phyloP scores from a whole-genome alignment of 2,329 filamentous ascomycete species.

The Gremmenia infestans region DNA sequence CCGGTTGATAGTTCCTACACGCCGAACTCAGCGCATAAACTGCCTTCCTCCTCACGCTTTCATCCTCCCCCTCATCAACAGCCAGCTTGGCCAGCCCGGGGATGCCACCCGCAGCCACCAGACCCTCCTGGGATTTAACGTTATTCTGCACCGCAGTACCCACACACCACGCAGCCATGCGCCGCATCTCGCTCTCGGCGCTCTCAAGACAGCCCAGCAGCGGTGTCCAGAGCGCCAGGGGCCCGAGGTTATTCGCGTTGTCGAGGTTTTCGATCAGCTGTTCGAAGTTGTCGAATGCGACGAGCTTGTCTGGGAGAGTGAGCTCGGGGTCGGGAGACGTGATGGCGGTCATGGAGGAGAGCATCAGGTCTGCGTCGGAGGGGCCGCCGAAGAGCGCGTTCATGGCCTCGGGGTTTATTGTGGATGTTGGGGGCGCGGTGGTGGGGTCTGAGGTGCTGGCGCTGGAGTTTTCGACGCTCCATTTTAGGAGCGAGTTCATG shows the following conservation, averaged over 20 bases:
- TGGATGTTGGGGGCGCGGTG: constrained; percentile 26
- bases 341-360: constrained; percentile 73
- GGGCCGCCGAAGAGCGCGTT: constrained; percentile 75
- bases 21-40: constrained; percentile 83
- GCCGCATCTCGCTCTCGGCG: constrained; percentile 66
- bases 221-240: constrained; percentile 75
- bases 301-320: constrained; percentile 68
- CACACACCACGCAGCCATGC: constrained; percentile 89
- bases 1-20: constrained; percentile 84
- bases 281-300: constrained; percentile 92
- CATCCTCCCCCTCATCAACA: constrained; percentile 52
- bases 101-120: constrained; percentile 60
- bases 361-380: constrained; percentile 90
- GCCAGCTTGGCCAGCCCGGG: constrained; percentile 63
- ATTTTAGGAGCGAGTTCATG: constrained; percentile 33
- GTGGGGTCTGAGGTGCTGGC: constrained; percentile 29
- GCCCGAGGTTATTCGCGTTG: constrained; percentile 91
- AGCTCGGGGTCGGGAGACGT: constrained; percentile 55
- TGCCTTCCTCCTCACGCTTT: constrained; percentile 75
- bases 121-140: constrained; percentile 71
- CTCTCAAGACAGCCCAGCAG: constrained; percentile 66
- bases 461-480: constrained; percentile 53
- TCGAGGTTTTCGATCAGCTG: constrained; percentile 88
- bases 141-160: constrained; percentile 98
- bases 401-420: constrained; percentile 65